Conservation (phyloP, 495 filamentous ascomycete species). For the Penicillium manginii region DNA sequence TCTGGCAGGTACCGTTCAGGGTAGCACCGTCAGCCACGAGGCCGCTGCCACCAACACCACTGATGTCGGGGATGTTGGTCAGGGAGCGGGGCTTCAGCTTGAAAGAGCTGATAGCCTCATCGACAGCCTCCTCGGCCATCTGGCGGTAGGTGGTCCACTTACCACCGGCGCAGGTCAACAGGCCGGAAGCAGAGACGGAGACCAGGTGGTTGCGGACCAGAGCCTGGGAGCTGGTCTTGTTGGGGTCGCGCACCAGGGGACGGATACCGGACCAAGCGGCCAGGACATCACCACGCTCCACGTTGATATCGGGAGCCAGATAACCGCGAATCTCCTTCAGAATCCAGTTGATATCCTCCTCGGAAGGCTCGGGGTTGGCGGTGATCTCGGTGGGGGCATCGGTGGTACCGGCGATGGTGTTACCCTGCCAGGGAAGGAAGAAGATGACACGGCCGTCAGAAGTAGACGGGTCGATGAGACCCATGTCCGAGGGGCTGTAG, state of each 20-base stretch:
- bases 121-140: conserved; percentile 97
- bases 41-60: conserved; percentile 68
- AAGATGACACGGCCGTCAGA: conserved; percentile 98
- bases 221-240: conserved; percentile 90
- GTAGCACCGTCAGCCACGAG: conserved; percentile 71
- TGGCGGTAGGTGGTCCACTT: conserved; percentile 99
- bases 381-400: conserved; percentile 83
- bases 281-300: conserved; percentile 91
- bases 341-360: conserved; percentile 97
- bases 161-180: conserved; percentile 93
- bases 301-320: conserved; percentile 88
- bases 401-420: conserved; percentile 97
- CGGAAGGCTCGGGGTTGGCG: conserved; percentile 83
- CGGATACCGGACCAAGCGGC: conserved; percentile 96
- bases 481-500: conserved; percentile 94
- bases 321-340: conserved; percentile 88
- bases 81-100: conserved; percentile 65
- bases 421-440: conserved; percentile 99
- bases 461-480: conserved; percentile 90
- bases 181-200: conserved; percentile 80
- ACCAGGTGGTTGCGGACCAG: conserved; percentile 95
- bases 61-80: conserved; percentile 67
- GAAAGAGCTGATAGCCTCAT: conserved; percentile 82
- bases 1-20: conserved; percentile 87
- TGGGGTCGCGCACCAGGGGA: conserved; percentile 91